A percentile compares a stretch with the other conserved stretches of the same genome.
Evolutionary conservation across 2,329 filamentous ascomycete species (phyloP).

Genomic region (Venturia pyrina): DNA sequence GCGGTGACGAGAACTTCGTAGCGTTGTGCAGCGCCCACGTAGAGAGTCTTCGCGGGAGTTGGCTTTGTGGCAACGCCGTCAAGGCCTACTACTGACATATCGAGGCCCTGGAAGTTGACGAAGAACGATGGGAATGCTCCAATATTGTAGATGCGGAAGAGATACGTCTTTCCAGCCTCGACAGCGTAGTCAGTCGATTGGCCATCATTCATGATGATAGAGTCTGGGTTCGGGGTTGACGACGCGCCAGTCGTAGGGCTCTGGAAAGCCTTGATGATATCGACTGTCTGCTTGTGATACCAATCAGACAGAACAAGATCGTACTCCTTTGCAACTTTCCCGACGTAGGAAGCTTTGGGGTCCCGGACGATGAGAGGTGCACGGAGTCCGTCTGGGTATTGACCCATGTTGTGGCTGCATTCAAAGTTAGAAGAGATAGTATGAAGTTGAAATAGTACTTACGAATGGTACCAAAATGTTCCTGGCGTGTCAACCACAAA

Average conservation of each 20-base stretch:
- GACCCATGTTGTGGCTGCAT: slow-evolving; percentile 43
- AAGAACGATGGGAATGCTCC: slow-evolving; percentile 65
- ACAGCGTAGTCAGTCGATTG: slow-evolving; percentile 35
- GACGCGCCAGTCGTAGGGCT: background rate
- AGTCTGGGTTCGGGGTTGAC: slow-evolving; percentile 55
- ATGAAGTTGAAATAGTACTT: slow-evolving; percentile 19
- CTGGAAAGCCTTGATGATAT: background rate
- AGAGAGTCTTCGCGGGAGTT: slow-evolving; percentile 38
- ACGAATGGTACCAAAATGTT: slow-evolving; percentile 57
- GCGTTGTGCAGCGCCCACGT: slow-evolving; percentile 5
- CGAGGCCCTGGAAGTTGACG: slow-evolving; percentile 58
- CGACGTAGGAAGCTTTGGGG: slow-evolving; percentile 40
- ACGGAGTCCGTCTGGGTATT: slow-evolving; percentile 59
- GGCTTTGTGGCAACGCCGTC: slow-evolving; percentile 57
- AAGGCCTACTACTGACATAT: slow-evolving; percentile 55
- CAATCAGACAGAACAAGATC: slow-evolving; percentile 63
- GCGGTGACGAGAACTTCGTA: slow-evolving; percentile 5
- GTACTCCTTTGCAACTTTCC: slow-evolving; percentile 44
- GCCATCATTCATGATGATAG: slow-evolving; percentile 55
- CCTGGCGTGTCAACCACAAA: slow-evolving; percentile 33
- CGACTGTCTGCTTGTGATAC: slow-evolving; percentile 48
- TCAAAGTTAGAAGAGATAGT: slow-evolving; percentile 19
- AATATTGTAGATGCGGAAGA: slow-evolving; percentile 58
- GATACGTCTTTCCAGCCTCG: slow-evolving; percentile 47
- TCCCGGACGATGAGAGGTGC: slow-evolving; percentile 59